Percentiles rank a stretch among this genome's conserved stretches.
These are phyloP conservation scores for Ophiocytium majus DNA, from an alignment of 352 stramenopile genomes.

Conservation along the genomic window DNA sequence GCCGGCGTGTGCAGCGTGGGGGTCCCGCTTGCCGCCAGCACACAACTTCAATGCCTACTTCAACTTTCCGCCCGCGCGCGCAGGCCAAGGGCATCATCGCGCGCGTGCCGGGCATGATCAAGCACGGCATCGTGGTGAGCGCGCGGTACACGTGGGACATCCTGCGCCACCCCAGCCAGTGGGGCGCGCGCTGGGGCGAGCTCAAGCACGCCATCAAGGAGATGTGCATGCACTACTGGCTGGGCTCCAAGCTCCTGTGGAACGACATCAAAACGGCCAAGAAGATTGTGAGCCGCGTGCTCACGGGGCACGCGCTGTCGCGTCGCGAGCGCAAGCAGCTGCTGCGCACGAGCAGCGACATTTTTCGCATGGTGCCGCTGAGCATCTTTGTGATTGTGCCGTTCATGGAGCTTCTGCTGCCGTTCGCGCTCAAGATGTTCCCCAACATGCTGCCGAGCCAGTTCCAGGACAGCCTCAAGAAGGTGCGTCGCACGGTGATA, in stretches of 20 bases:
- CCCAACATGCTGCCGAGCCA: constrained; percentile 98
- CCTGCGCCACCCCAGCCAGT: constrained; percentile 26
- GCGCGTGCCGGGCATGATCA: constrained; percentile 25
- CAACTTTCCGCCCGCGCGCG: neutral
- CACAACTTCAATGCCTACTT: too few relatives aligned
- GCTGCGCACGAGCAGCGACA: constrained; percentile 88
- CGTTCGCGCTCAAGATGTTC: constrained; percentile 95
- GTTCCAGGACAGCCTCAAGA: constrained; percentile 70
- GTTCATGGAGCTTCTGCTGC: constrained; percentile 96
- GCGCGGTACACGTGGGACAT: constrained; percentile 41
- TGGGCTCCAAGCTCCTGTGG: constrained; percentile 92
- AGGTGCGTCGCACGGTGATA: neutral
- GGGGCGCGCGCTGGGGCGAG: constrained; percentile 26
- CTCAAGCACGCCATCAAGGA: constrained; percentile 39
- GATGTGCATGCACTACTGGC: constrained; percentile 80
- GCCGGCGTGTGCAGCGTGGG: too few relatives aligned
- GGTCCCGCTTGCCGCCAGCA: too few relatives aligned
- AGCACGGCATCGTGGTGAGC: constrained; percentile 28
- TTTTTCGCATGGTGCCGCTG: constrained; percentile 95
- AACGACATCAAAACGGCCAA: constrained; percentile 89
- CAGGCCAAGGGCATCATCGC: neutral
- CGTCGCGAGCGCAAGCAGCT: constrained; percentile 93
- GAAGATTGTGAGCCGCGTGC: constrained; percentile 80
- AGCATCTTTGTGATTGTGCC: constrained; percentile 78
- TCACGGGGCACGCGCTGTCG: constrained; percentile 79